A percentile compares a stretch with the other conserved stretches of the same genome.
Conservation (phyloP, 148 eudicot species). For the Dysphania ambrosioides region DNA sequence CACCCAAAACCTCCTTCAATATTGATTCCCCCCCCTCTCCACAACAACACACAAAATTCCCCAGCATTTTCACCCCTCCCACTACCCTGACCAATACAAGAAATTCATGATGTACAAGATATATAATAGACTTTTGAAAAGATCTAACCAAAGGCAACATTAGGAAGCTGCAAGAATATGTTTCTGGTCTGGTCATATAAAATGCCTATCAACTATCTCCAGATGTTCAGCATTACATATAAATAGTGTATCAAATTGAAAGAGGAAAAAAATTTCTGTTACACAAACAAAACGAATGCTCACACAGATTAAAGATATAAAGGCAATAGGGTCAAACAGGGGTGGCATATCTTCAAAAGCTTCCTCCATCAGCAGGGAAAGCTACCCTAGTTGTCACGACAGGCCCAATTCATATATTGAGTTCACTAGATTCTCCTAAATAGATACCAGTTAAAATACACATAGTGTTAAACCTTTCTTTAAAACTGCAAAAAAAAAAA, state of each 20-base stretch:
- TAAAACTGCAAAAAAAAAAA: not conserved
- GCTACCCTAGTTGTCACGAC: conserved; percentile 7
- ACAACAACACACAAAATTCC: too few relatives aligned
- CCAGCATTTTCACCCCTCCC: too few relatives aligned
- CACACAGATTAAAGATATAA: not conserved
- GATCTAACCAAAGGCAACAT: too few relatives aligned
- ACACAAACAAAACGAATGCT: not conserved
- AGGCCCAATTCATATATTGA: not conserved
- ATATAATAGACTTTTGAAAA: too few relatives aligned
- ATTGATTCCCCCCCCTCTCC: too few relatives aligned
- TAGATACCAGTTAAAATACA: not conserved
- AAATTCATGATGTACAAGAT: too few relatives aligned
- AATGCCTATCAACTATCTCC: not conserved
- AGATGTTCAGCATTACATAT: not conserved
- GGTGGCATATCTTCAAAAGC: not conserved
- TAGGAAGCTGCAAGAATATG: too few relatives aligned
- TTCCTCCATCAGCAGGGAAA: not conserved
- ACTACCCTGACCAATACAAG: too few relatives aligned
- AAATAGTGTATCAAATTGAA: not conserved
- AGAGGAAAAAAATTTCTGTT: too few relatives aligned
- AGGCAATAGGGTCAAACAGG: not conserved
- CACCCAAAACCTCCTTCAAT: too few relatives aligned
- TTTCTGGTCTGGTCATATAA: too few relatives aligned
- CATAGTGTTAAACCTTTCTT: not conserved
- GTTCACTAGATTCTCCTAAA: not conserved